Conservation (phyloP, 2,329 filamentous ascomycete genomes). For the Rhynchosporium graminicola region DNA sequence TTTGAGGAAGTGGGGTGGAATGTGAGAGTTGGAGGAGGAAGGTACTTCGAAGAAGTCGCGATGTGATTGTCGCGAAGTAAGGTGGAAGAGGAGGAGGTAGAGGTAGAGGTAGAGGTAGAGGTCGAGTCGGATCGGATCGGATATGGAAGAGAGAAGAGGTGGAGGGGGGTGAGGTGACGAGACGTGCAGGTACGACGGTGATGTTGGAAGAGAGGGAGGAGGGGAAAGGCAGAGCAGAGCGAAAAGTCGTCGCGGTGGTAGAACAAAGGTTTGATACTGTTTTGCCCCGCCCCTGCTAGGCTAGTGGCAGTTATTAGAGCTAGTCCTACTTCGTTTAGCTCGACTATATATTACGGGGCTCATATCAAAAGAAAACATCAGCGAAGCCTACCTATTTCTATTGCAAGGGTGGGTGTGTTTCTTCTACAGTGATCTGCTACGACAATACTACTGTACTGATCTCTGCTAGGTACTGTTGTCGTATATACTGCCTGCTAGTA, state of each 20-base stretch:
- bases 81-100: no score
- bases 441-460: no score
- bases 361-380: no score
- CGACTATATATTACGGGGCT: neutral
- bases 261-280: conserved; percentile 7
- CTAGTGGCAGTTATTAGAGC: neutral
- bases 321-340: neutral
- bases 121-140: conserved; percentile 18
- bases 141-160: conserved; percentile 17
- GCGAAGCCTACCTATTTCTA: no score
- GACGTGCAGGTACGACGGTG: conserved; percentile 25
- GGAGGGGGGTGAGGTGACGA: conserved; percentile 7
- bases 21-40: conserved; percentile 22
- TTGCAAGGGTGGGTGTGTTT: no score
- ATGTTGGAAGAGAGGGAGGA: conserved; percentile 26
- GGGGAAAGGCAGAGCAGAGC: conserved; percentile 10
- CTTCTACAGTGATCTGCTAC: no score
- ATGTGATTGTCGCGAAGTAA: conserved; percentile 9
- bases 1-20: conserved; percentile 13
- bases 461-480: no score
- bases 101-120: neutral
- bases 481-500: no score
- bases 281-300: neutral
- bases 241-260: neutral
- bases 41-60: conserved; percentile 26